Percentiles rank a stretch among this genome's conserved stretches.
These are phyloP conservation scores for Dendrobium officinale DNA, from an alignment of 106 monocot genomes.

Conservation along the genomic window DNA sequence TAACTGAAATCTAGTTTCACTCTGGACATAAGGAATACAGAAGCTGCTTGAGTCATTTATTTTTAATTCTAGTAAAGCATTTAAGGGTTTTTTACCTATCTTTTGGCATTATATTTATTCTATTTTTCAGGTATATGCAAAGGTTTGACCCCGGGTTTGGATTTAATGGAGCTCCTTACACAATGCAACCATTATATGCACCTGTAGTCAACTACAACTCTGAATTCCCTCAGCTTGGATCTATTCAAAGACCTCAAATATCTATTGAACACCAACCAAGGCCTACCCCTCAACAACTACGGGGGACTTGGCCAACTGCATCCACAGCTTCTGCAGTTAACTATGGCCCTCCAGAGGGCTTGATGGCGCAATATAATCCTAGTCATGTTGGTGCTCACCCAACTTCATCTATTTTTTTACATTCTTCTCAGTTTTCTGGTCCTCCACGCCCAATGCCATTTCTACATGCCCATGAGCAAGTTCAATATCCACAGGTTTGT, in stretches of 20 bases:
- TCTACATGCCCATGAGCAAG: slow-evolving; percentile 45
- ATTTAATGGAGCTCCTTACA: slow-evolving; percentile 60
- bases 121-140: slow-evolving; percentile 67
- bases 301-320: slow-evolving; percentile 42
- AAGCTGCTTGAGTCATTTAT: background rate
- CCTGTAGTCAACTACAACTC: slow-evolving; percentile 87
- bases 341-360: slow-evolving; percentile 60
- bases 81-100: background rate
- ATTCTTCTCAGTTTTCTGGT: slow-evolving; percentile 52
- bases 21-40: background rate
- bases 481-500: slow-evolving; percentile 53
- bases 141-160: slow-evolving; percentile 99
- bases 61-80: background rate
- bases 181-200: slow-evolving; percentile 68
- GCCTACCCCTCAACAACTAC: slow-evolving; percentile 41
- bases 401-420: slow-evolving; percentile 54
- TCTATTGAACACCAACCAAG: slow-evolving; percentile 43
- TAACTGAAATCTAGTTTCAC: background rate
- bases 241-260: slow-evolving; percentile 42
- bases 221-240: slow-evolving; percentile 84
- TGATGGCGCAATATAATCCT: slow-evolving; percentile 51
- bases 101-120: background rate
- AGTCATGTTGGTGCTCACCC: slow-evolving; percentile 32
- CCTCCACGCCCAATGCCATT: slow-evolving; percentile 40
- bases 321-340: slow-evolving; percentile 31